Conservation (phyloP, 352 stramenopile genomes). For the Globisporangium rhizosaccharum region DNA sequence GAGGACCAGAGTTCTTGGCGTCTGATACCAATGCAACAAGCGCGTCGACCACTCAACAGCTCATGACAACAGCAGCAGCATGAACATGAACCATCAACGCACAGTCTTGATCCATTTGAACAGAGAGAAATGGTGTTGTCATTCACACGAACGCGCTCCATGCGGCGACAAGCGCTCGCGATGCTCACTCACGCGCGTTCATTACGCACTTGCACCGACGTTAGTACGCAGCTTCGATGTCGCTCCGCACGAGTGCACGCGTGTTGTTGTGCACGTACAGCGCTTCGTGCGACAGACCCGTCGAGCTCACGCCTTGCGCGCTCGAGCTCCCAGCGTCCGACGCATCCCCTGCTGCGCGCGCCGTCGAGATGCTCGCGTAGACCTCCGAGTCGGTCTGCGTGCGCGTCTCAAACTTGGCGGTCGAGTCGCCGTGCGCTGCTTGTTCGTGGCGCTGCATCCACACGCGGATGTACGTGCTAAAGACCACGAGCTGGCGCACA, state of each 20-base stretch:
- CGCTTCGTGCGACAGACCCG: constrained; percentile 11
- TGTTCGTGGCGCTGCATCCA: constrained; percentile 48
- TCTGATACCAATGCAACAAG: no score
- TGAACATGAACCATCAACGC: no score
- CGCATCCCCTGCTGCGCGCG: constrained; percentile 12
- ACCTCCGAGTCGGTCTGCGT: constrained; percentile 36
- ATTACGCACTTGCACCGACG: neutral
- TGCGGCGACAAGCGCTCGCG: neutral
- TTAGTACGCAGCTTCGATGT: constrained; percentile 19
- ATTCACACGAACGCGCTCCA: neutral
- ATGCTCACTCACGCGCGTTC: neutral
- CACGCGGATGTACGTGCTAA: constrained; percentile 43
- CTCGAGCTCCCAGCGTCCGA: constrained; percentile 5
- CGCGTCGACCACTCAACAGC: no score
- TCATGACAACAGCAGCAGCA: no score
- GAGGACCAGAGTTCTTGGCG: no score
- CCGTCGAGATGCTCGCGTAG: constrained; percentile 34
- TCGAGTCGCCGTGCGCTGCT: constrained; percentile 14
- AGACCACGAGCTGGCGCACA: constrained; percentile 50
- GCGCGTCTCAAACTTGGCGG: constrained; percentile 28
- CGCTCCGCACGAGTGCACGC: constrained; percentile 11
- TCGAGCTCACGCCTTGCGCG: neutral
- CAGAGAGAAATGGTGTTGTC: neutral
- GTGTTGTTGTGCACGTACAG: constrained; percentile 10
- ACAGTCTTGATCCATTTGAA: no score